Evolutionary conservation across 2,329 filamentous ascomycete species (phyloP), one percentile per base, ranked within the genome.

Genomic region (Pestalotiopsis sp.): DNA sequence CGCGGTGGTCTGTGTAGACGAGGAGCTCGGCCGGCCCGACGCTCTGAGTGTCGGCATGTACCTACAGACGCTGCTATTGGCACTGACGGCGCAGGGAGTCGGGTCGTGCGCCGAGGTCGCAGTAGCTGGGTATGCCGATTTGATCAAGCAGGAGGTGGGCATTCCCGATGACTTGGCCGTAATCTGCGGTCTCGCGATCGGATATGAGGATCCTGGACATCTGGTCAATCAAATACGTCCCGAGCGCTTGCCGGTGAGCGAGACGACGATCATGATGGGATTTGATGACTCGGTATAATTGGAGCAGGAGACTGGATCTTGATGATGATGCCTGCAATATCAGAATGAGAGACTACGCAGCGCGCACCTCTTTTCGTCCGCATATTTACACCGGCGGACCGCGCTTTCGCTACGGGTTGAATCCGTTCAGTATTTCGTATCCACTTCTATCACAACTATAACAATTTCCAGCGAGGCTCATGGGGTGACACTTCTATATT

Each of bases 11-110:
- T 62, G 59, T 23, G 59, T 62, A 20, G 59, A 62, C 20, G 5
- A 62, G 27, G 59, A 62, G 59, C 59, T 62, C 27, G 59, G 59
- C 27, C 59, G 59, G 9, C 59, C 59, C 27, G 59, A 62, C 9
- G 17, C 59, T 41, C 59, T 62, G 31, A 62, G 59, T 39, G 59
- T 62, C 13, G 59, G 59, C 31, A 62, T 62, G 59, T 62, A 62
- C 27, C 31, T 62, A 17, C 59, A 62, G 59, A 62, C 59, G 31
- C 59, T 62, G 59, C 59, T 62, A 20, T 12, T 62, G 31, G 59
- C 59, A 36, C n/a, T 62, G 27, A 62, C 59, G 31, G 59, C 59
- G 20, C 27, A 31, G 20, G 59, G 59, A 17, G 59, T 62, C 36
- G 59, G 59, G 12, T 59, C 57, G 9, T 59, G 57, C 57, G 57